Percentiles rank a stretch among this genome's conserved stretches.
These are phyloP conservation scores for Retiboletus flavoniger DNA, from an alignment of 1,284 basidiomycete genomes.

Conservation along the genomic window DNA sequence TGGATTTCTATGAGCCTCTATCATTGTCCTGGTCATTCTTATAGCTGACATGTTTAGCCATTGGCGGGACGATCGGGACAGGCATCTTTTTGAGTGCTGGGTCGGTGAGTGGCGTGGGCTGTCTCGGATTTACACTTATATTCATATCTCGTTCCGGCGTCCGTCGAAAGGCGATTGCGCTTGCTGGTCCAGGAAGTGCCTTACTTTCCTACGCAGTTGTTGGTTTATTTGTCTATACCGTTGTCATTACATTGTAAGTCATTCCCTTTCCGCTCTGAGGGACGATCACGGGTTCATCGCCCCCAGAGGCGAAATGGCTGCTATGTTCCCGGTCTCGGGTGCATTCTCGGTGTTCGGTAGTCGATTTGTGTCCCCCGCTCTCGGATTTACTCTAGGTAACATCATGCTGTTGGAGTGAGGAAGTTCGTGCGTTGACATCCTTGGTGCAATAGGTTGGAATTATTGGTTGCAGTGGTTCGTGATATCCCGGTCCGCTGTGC, in stretches of 20 bases:
- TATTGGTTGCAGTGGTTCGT: slow-evolving; percentile 55
- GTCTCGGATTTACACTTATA: background rate
- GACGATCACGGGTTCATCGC: background rate
- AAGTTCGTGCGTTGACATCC: background rate
- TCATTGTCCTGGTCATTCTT: background rate
- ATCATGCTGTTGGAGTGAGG: background rate
- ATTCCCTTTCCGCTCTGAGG: background rate
- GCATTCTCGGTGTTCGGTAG: slow-evolving; percentile 50
- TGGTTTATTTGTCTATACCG: slow-evolving; percentile 53
- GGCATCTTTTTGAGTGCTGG: slow-evolving; percentile 47
- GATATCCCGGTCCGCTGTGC: background rate
- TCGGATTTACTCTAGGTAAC: slow-evolving; percentile 53
- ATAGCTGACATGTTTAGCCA: slow-evolving; percentile 29
- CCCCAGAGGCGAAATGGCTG: slow-evolving; percentile 44
- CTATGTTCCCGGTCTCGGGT: slow-evolving; percentile 48
- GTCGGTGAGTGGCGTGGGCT: slow-evolving; percentile 31
- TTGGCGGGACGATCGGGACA: slow-evolving; percentile 47
- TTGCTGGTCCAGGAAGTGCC: slow-evolving; percentile 51
- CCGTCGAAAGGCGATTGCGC: slow-evolving; percentile 37
- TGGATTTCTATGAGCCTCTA: slow-evolving; percentile 14
- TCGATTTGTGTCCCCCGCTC: slow-evolving; percentile 49
- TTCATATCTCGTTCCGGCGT: background rate
- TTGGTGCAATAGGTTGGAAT: slow-evolving; percentile 43
- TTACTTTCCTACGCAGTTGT: slow-evolving; percentile 50
- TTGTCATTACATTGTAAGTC: slow-evolving; percentile 49